Evolutionary conservation across 2,329 filamentous ascomycete species (phyloP).

Genomic region (Tetracladium maxilliforme): DNA sequence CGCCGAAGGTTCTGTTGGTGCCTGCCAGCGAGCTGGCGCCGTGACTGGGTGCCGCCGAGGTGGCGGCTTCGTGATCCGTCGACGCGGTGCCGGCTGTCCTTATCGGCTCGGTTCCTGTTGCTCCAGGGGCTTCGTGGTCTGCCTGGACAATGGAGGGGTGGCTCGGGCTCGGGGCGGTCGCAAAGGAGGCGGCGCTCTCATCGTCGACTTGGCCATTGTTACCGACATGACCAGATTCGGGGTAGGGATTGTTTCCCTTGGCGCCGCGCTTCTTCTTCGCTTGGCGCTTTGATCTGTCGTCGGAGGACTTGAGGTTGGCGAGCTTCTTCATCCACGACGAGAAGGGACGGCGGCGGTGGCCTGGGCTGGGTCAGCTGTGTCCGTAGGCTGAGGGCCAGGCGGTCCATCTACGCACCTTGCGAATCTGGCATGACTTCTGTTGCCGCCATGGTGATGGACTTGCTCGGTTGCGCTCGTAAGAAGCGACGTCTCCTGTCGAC

Average conservation of each 20-base stretch:
- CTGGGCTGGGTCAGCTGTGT: no score
- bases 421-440: no score
- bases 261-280: conserved; percentile 19
- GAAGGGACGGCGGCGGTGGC: conserved; percentile 75
- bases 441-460: no score
- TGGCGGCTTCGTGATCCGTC: conserved; percentile 65
- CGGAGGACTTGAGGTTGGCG: conserved; percentile 69
- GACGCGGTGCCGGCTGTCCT: conserved; percentile 65
- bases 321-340: conserved; percentile 90
- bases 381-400: no score
- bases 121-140: no score
- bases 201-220: conserved; percentile 16
- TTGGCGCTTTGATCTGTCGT: no score
- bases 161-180: conserved; percentile 37
- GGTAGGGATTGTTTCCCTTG: conserved; percentile 74
- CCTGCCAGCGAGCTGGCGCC: conserved; percentile 50
- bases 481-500: no score
- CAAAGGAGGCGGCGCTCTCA: conserved; percentile 38
- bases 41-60: conserved; percentile 65
- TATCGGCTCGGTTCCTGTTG: no score
- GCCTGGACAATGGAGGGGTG: conserved; percentile 38
- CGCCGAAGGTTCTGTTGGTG: conserved; percentile 56
- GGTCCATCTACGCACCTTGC: no score
- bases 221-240: conserved; percentile 50
- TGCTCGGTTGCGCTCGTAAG: no score